Percentiles rank a stretch among this genome's conserved stretches.
These are phyloP conservation scores for Tardiomyces digboiensis DNA, from an alignment of 1,139 yeast genomes.

Conservation along the genomic window DNA sequence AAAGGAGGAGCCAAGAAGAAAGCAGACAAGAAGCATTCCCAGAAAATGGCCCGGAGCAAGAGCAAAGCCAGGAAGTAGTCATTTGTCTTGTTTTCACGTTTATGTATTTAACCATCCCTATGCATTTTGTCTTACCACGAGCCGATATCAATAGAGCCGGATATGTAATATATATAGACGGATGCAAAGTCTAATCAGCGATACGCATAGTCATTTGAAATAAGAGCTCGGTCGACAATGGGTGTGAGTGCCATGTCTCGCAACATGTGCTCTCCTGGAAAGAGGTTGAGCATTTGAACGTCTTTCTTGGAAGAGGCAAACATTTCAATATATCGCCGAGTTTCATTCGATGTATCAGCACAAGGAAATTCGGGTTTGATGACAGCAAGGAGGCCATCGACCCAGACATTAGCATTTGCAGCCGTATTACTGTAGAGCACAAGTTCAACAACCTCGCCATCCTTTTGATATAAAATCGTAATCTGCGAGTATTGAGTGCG, in stretches of 20 bases:
- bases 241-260: constrained; percentile 21
- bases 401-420: constrained; percentile 65
- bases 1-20: neutral
- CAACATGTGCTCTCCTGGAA: constrained; percentile 24
- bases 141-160: no score
- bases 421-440: constrained; percentile 63
- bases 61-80: neutral
- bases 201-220: neutral
- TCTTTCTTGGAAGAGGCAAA: constrained; percentile 53
- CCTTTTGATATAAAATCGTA: constrained; percentile 15
- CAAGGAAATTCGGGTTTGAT: constrained; percentile 6
- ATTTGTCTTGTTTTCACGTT: no score
- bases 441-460: constrained; percentile 26
- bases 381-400: constrained; percentile 68
- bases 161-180: no score
- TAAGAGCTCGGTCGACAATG: constrained; percentile 1
- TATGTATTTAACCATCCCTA: no score
- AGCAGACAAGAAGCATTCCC: neutral
- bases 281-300: constrained; percentile 54
- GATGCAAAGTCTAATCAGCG: constrained; percentile 17
- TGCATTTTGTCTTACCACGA: no score
- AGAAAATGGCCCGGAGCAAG: neutral
- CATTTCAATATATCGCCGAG: constrained; percentile 47
- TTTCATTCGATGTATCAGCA: constrained; percentile 41
- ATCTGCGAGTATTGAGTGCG: constrained; percentile 21